These are phyloP conservation scores for Brassica cretica DNA, from an alignment of 345 rosid genomes.

Conservation along the genomic window DNA sequence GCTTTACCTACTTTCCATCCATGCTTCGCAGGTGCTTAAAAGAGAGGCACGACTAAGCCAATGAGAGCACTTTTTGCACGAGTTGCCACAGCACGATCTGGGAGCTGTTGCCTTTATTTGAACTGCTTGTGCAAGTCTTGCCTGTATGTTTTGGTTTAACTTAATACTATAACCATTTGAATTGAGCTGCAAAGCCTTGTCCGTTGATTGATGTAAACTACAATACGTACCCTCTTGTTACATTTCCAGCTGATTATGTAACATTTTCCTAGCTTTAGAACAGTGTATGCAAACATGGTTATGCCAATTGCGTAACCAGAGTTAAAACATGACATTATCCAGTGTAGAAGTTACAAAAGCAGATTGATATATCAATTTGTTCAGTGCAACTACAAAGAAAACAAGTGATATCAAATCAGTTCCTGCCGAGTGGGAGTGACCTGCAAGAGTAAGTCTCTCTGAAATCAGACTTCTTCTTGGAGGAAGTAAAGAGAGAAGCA, in stretches of 20 bases:
- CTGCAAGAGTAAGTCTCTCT: too few species aligned
- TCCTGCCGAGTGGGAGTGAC: too few species aligned
- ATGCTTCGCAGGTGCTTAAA: conserved; percentile 56
- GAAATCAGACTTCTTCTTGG: too few species aligned
- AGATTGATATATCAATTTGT: conserved; percentile 8
- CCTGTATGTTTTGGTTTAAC: conserved; percentile 16
- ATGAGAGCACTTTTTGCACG: conserved; percentile 7
- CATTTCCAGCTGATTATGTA: conserved; percentile 6
- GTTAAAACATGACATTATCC: not conserved
- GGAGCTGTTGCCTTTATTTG: conserved; percentile 19
- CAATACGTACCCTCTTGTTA: conserved; percentile 6
- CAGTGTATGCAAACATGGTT: not conserved
- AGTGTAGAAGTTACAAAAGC: not conserved
- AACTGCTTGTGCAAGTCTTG: conserved; percentile 26
- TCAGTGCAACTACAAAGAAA: too few species aligned
- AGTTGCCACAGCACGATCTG: conserved; percentile 10
- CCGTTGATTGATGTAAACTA: conserved; percentile 28
- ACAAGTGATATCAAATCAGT: too few species aligned
- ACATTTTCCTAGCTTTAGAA: not conserved
- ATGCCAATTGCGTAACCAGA: not conserved
- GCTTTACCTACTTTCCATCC: not conserved
- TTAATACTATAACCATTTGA: not conserved
- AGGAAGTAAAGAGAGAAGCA: too few species aligned
- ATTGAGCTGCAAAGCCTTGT: conserved; percentile 17
- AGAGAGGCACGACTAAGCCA: conserved; percentile 79